Conservation (phyloP, 2,329 filamentous ascomycete species). For the Cercospora sp. region DNA sequence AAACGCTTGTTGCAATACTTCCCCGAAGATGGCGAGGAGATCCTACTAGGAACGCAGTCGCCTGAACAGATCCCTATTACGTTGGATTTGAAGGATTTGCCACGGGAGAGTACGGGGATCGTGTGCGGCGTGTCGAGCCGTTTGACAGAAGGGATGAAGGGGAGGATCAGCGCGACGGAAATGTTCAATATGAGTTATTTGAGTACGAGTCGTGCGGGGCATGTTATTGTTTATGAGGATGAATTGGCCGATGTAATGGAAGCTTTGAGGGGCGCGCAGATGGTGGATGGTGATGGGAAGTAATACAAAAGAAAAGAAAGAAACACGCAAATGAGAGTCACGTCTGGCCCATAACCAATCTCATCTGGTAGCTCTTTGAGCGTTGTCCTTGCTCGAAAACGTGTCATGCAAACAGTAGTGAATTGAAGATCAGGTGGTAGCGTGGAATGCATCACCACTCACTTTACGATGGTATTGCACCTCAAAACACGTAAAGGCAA, state of each 20-base stretch:
- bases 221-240: slow-evolving; percentile 77
- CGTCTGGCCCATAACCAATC: too few relatives aligned
- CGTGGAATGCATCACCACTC: too few relatives aligned
- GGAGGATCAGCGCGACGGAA: slow-evolving; percentile 38
- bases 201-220: slow-evolving; percentile 82
- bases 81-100: slow-evolving; percentile 76
- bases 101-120: slow-evolving; percentile 87
- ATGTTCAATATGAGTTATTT: slow-evolving; percentile 82
- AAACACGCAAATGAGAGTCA: too few relatives aligned
- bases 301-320: too few relatives aligned
- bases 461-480: background rate
- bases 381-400: too few relatives aligned
- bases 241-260: slow-evolving; percentile 72
- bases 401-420: too few relatives aligned
- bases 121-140: slow-evolving; percentile 89
- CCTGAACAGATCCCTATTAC: slow-evolving; percentile 77
- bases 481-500: background rate
- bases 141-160: slow-evolving; percentile 68
- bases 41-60: slow-evolving; percentile 74
- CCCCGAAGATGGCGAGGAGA: slow-evolving; percentile 51
- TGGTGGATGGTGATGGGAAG: background rate
- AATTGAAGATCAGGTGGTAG: too few relatives aligned
- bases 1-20: slow-evolving; percentile 62
- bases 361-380: too few relatives aligned
- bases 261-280: slow-evolving; percentile 53